Evolutionary conservation across 2,329 filamentous ascomycete genomes (phyloP).

Genomic region (Exutisphaerella laricina): DNA sequence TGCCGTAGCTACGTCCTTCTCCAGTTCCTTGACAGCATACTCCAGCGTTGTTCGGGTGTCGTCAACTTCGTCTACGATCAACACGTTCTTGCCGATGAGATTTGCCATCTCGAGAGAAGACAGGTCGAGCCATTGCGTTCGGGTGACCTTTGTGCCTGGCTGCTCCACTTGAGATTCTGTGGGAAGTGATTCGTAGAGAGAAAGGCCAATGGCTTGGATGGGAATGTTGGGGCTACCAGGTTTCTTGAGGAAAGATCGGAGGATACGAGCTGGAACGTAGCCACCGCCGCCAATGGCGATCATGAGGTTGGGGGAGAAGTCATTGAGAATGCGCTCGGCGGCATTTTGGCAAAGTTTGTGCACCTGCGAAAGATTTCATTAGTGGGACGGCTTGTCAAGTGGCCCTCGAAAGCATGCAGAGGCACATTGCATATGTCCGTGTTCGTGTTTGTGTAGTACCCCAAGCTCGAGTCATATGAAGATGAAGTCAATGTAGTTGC

Average conservation of each 20-base stretch:
- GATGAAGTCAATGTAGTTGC: conserved; percentile 1
- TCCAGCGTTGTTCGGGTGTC: conserved; percentile 91
- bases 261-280: conserved; percentile 93
- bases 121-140: conserved; percentile 97
- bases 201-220: conserved; percentile 97
- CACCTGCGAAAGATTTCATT: too few relatives aligned
- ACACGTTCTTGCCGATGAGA: conserved; percentile 81
- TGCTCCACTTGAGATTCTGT: conserved; percentile 57
- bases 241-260: conserved; percentile 95
- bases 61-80: conserved; percentile 94
- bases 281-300: conserved; percentile 97
- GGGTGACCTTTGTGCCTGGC: conserved; percentile 88
- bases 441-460: too few relatives aligned
- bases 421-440: too few relatives aligned
- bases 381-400: too few relatives aligned
- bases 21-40: conserved; percentile 84
- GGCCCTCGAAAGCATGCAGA: too few relatives aligned
- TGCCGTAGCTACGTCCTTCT: conserved; percentile 88
- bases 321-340: conserved; percentile 71
- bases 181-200: conserved; percentile 82
- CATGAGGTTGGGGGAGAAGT: conserved; percentile 91
- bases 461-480: too few relatives aligned
- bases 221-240: conserved; percentile 87
- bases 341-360: conserved; percentile 94
- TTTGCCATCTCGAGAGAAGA: conserved; percentile 80